Evolutionary conservation across 495 filamentous ascomycete species (phyloP), one percentile per base, ranked within the genome.

Genomic region (Penicillium atrosanguineum): DNA sequence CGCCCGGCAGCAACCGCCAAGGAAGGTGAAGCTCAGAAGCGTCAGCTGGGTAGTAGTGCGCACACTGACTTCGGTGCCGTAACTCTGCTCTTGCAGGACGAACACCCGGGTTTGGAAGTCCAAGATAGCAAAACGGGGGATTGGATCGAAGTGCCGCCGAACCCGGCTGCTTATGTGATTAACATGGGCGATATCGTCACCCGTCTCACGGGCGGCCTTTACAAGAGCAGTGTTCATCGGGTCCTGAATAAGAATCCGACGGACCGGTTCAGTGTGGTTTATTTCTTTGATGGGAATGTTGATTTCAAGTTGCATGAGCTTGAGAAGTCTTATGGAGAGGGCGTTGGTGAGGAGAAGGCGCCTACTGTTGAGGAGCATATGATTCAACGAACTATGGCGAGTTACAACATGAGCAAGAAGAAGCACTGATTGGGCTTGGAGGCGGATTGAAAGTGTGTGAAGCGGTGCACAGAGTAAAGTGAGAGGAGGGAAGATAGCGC

Each of bases 211-310:
- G 46, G 51, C 3, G 59, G 56, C 5, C 20, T 53, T 42, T 75
- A 73, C 45, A 65, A 64, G 59, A 69, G 64, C 40, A 69, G 54
- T 47, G 37, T 73, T 40, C 71, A 74, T 51, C 55, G 71, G 0
- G 71, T 74, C 1, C 47, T 71, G 6, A 69, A 70, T 55, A 60
- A 58, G 11, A 65, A 68, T 29, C 47, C 60, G 19, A 57, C 36
- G 1, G 68, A 77, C 37, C 63, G 75, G 23, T 78, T 74, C 53
- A 75, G 70, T 38, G 56, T 76, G 5, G 69, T 77, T 0, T 77
- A 75, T 55, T 77, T 79, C 61, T 72, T 73, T 48, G 62, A 65
- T 41, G 67, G 67, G 7, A 72, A 70, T 48, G 26, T 67, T 38
- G 67, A 72, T 55, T 62, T 26, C 34, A 48, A 49, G 28, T 41